Conservation (phyloP, 169 alveolate genomes). For the Plasmodium vivax region DNA sequence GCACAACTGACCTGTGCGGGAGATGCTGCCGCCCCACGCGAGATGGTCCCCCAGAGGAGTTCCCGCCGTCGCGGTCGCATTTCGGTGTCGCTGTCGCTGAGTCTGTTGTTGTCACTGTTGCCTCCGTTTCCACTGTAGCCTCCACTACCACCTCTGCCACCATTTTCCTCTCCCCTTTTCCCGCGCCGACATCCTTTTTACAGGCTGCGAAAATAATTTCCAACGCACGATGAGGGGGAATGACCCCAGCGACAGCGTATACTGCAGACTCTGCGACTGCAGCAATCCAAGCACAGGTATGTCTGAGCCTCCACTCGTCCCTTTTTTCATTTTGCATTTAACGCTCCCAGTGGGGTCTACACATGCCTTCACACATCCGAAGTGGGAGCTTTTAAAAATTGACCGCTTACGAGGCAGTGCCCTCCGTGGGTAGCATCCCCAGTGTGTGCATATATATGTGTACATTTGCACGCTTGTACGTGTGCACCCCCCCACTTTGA, state of each 20-base stretch:
- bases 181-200: background rate
- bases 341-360: background rate
- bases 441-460: background rate
- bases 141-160: background rate
- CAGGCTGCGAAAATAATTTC: conserved; percentile 64
- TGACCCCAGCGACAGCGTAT: conserved; percentile 25
- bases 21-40: conserved; percentile 45
- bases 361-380: background rate
- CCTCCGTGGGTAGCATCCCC: background rate
- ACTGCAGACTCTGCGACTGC: conserved; percentile 58
- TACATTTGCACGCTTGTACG: background rate
- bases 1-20: conserved; percentile 59
- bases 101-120: background rate
- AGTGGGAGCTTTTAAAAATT: background rate
- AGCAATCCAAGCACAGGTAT: conserved; percentile 34
- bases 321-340: background rate
- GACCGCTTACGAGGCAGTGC: background rate
- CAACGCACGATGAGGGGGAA: conserved; percentile 38
- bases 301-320: background rate
- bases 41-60: conserved; percentile 19
- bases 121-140: background rate
- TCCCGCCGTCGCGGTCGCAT: background rate
- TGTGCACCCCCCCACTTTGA: background rate
- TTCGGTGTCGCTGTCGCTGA: background rate
- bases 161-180: background rate